Conservation (phyloP, 495 filamentous ascomycete genomes). For the Hyaloscypha hepaticicola region DNA sequence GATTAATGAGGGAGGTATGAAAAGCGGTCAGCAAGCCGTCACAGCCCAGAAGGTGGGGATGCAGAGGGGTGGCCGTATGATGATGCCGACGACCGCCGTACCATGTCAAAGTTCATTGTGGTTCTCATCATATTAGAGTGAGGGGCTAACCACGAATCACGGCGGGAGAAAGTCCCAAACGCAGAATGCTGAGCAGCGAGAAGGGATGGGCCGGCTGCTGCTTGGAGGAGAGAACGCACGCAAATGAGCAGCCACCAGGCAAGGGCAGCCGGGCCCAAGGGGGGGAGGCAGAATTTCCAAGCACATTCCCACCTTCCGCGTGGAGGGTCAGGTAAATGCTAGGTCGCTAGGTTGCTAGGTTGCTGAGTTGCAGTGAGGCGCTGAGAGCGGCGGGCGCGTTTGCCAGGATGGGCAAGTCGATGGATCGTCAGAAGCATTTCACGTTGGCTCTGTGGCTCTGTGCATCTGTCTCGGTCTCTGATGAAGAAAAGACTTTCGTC, state of each 20-base stretch:
- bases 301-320: not conserved
- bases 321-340: not conserved
- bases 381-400: not conserved
- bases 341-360: not conserved
- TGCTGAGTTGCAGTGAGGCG: not conserved
- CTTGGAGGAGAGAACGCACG: not conserved
- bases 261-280: not conserved
- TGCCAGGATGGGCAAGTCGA: constrained; percentile 5
- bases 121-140: not conserved
- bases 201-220: not conserved
- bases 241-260: constrained; percentile 3
- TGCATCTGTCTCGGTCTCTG: too few relatives aligned
- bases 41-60: not conserved
- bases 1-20: not conserved
- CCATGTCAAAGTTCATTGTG: not conserved
- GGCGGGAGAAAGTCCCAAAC: not conserved
- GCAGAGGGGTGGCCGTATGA: not conserved
- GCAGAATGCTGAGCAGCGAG: not conserved
- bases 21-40: constrained; percentile 19
- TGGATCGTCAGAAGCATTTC: constrained; percentile 5
- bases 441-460: too few relatives aligned
- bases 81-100: not conserved
- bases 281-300: not conserved
- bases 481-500: too few relatives aligned
- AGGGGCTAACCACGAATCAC: not conserved